phyloP scores from a whole-genome alignment of 768 basidiomycete genomes.

The Amanita exitialis region DNA sequence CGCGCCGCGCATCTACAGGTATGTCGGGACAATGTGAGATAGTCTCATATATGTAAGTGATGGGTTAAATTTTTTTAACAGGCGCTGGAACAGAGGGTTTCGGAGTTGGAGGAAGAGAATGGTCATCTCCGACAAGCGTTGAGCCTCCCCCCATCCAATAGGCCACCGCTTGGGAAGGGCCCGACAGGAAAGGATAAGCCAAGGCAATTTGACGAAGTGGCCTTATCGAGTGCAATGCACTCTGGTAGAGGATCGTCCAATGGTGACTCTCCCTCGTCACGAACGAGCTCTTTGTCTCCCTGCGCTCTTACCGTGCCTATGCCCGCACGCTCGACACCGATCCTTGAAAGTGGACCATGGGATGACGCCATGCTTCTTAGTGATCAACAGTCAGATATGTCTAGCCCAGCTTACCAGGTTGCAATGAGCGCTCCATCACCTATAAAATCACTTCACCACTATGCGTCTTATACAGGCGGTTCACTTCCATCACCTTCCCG shows the following conservation, averaged over 20 bases:
- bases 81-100: slow-evolving; percentile 75
- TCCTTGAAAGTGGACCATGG: slow-evolving; percentile 44
- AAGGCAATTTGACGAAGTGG: slow-evolving; percentile 30
- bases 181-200: slow-evolving; percentile 85
- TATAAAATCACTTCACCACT: slow-evolving; percentile 32
- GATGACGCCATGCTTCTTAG: slow-evolving; percentile 44
- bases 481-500: slow-evolving; percentile 33
- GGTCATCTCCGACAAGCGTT: slow-evolving; percentile 59
- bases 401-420: slow-evolving; percentile 35
- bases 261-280: slow-evolving; percentile 35
- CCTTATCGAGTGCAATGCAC: slow-evolving; percentile 14
- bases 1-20: slow-evolving; percentile 84
- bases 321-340: slow-evolving; percentile 35
- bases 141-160: slow-evolving; percentile 62
- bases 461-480: slow-evolving; percentile 27
- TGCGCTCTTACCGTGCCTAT: slow-evolving; percentile 39
- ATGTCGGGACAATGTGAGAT: slow-evolving; percentile 24
- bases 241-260: slow-evolving; percentile 35
- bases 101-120: slow-evolving; percentile 82
- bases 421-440: slow-evolving; percentile 36
- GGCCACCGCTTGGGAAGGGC: slow-evolving; percentile 69
- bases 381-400: slow-evolving; percentile 30
- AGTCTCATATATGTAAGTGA: slow-evolving; percentile 20
- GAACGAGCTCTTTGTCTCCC: slow-evolving; percentile 59
- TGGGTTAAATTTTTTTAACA: slow-evolving; percentile 20